These are phyloP conservation scores for Fremontodendron californicum DNA, from an alignment of 345 rosid species.

Conservation along the genomic window DNA sequence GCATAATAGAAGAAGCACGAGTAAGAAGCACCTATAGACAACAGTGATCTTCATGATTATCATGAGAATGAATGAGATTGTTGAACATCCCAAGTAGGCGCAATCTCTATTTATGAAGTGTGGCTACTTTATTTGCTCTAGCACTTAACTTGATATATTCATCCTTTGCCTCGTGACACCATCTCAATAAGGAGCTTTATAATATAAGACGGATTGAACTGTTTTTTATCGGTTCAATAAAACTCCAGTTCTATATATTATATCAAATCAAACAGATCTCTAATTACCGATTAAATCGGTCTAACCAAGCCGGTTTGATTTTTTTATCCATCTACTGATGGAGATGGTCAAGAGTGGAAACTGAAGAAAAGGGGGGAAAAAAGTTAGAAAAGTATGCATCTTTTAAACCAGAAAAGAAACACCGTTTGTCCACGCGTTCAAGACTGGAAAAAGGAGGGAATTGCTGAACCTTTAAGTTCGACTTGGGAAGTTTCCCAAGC, in stretches of 20 bases:
- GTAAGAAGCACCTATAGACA: not conserved
- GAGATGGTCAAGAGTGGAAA: not conserved
- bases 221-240: not conserved
- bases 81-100: not conserved
- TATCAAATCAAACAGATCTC: too few species aligned
- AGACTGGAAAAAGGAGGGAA: too few species aligned
- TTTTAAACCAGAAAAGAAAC: not conserved
- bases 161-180: too few species aligned
- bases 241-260: too few species aligned
- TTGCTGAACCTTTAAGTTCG: not conserved
- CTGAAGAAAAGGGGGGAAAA: not conserved
- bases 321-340: too few species aligned
- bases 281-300: too few species aligned
- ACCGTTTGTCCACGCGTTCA: too few species aligned
- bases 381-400: not conserved
- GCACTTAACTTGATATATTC: too few species aligned
- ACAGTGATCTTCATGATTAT: not conserved
- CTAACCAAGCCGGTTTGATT: too few species aligned
- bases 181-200: too few species aligned
- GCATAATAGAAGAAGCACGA: not conserved
- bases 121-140: not conserved
- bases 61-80: not conserved
- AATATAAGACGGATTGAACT: too few species aligned
- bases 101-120: too few species aligned
- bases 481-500: not conserved